A percentile compares a stretch with the other conserved stretches of the same genome.
phyloP scores from a whole-genome alignment of 305 asterid genomes.

The Fraxinus platypoda region DNA sequence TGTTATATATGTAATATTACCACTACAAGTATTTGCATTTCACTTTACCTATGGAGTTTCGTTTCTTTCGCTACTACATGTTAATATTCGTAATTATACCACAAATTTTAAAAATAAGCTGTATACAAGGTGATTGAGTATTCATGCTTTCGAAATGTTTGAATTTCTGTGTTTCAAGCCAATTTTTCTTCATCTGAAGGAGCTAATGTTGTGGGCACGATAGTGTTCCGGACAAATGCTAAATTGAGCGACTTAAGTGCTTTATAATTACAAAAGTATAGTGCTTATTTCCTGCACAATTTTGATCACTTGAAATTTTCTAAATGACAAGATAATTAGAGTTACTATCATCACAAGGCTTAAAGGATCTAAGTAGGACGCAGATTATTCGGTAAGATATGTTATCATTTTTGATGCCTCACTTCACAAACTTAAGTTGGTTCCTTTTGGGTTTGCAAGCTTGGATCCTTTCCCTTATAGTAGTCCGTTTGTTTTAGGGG shows the following conservation, averaged over 20 bases:
- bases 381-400: neutral
- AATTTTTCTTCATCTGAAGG: neutral
- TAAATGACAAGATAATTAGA: neutral
- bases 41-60: constrained; percentile 5
- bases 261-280: neutral
- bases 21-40: constrained; percentile 3
- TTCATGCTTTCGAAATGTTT: neutral
- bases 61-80: neutral
- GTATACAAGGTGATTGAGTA: constrained; percentile 1
- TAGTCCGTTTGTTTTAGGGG: neutral
- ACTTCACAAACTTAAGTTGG: neutral
- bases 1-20: constrained; percentile 11
- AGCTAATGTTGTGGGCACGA: neutral
- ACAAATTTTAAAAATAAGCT: neutral
- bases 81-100: constrained; percentile 1
- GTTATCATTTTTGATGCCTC: neutral
- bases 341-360: neutral
- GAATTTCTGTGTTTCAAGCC: neutral
- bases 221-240: neutral
- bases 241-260: neutral
- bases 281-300: neutral
- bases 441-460: neutral
- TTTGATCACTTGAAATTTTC: neutral
- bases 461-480: neutral
- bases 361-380: neutral